Evolutionary conservation across 495 filamentous ascomycete species (phyloP), one percentile per base, ranked within the genome.

Genomic region (Aspergillus sclerotioniger): DNA sequence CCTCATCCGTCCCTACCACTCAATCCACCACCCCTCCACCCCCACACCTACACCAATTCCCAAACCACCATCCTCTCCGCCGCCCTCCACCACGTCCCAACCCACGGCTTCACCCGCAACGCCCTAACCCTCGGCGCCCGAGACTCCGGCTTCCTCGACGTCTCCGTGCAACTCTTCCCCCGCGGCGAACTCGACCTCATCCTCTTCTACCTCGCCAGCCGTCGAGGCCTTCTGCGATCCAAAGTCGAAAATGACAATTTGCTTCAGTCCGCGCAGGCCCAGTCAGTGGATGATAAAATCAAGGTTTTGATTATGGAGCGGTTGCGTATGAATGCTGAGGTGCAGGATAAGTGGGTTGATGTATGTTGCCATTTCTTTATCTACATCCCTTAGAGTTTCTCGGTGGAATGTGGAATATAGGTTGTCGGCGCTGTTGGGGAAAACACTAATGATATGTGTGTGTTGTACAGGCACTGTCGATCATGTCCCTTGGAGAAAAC

Each of bases 71-170:
- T 97, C 71, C 91, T 98, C 58, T 79, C 87, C 55, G 82, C 91
- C 7, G 85, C 92, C 25, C 83, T 92, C 65, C 54, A 63, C n/a
- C 89, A 94, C 72, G 87, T 97, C 41, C 91, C 91, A 46, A 56
- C 71, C 29, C 85, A 92, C 69, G 94, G 95, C 67, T 98, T 97
- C 81, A 87, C 90, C 3, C 62, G 67, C 29, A 72, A 81, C 8
- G 76, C 92, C 3, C 81, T 98, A 8, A 81, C 83, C 43, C 80
- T 88, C 37, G 94, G 92, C 64, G 89, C 90, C 41, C 85, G 86
- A 63, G 90, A 93, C 63, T 84, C 83, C 28, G 90, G 91, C 48
- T 96, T 92, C 72, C 87, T 91, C 44, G 90, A 94, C 66, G 88
- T 91, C 62, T 90, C 88, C 16, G 82, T 87, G 37, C 93, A 92